phyloP scores from a whole-genome alignment of 2,329 filamentous ascomycete species.

The Trichoderma guizhouense region DNA sequence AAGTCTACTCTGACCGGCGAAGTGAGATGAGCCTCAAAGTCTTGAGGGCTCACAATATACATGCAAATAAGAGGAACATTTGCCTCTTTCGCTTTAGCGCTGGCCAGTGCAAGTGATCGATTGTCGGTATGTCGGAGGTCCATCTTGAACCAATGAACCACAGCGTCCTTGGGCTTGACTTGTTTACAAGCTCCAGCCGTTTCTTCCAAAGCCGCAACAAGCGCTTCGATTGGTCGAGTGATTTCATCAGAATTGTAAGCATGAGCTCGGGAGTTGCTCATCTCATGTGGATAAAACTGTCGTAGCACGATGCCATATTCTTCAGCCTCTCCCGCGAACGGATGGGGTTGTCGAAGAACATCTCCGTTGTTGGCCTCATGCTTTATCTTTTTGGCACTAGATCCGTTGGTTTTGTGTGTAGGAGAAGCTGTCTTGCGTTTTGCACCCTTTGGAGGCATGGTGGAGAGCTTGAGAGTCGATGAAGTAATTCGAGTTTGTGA shows the following conservation, averaged over 20 bases:
- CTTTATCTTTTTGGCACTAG: constrained; percentile 35
- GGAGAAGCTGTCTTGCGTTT: constrained; percentile 29
- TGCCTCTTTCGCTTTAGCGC: constrained; percentile 60
- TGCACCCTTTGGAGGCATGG: constrained; percentile 29
- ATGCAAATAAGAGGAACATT: constrained; percentile 70
- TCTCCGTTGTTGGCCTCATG: constrained; percentile 26
- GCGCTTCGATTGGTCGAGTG: constrained; percentile 67
- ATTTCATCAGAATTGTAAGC: constrained; percentile 70
- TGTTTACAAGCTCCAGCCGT: constrained; percentile 54
- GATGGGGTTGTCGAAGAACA: constrained; percentile 45
- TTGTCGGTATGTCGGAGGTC: constrained; percentile 76
- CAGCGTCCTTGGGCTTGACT: constrained; percentile 55
- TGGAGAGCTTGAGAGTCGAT: background rate
- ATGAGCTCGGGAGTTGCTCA: constrained; percentile 73
- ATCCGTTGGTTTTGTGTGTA: constrained; percentile 23
- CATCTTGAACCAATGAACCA: constrained; percentile 89
- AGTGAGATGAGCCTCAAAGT: constrained; percentile 76
- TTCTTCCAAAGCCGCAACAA: constrained; percentile 58
- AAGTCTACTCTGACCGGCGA: constrained; percentile 76
- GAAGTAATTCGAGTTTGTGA: background rate
- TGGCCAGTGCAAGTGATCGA: constrained; percentile 64
- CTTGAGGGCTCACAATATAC: constrained; percentile 78
- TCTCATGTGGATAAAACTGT: constrained; percentile 80
- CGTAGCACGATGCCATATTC: constrained; percentile 63
- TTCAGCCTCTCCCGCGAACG: constrained; percentile 44